Percentiles rank a stretch among this genome's conserved stretches.
phyloP scores from a whole-genome alignment of 2,329 filamentous ascomycete species.

The Sclerotinia nivalis region DNA sequence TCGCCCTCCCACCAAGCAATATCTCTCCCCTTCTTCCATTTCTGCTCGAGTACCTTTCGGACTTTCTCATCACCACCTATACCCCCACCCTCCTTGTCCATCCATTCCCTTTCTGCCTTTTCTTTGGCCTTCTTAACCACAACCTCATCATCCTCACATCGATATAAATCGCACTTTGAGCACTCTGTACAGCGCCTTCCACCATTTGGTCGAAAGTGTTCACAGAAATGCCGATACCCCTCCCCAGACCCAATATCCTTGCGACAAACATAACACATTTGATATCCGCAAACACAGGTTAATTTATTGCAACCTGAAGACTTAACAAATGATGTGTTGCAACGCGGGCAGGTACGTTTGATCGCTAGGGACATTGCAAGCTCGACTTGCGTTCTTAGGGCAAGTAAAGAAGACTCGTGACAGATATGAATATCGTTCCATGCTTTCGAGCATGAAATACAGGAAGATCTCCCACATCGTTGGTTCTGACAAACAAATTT shows the following conservation, averaged over 20 bases:
- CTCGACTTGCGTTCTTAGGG: conserved; percentile 86
- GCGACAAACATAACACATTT: conserved; percentile 97
- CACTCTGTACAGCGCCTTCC: conserved; percentile 77
- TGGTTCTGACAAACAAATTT: conserved; percentile 76
- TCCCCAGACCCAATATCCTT: conserved; percentile 67
- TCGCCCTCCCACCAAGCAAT: conserved; percentile 33
- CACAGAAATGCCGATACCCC: conserved; percentile 92
- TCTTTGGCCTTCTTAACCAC: conserved; percentile 68
- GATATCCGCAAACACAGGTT: conserved; percentile 91
- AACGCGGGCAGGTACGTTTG: conserved; percentile 91
- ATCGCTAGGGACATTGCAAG: conserved; percentile 90
- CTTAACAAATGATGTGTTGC: conserved; percentile 91
- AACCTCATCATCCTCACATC: conserved; percentile 70
- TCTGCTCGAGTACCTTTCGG: conserved; percentile 58
- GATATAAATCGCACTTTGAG: conserved; percentile 72
- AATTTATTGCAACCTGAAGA: conserved; percentile 94
- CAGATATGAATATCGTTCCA: conserved; percentile 91
- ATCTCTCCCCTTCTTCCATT: conserved; percentile 35
- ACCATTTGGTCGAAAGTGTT: conserved; percentile 84
- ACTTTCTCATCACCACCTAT: conserved; percentile 57
- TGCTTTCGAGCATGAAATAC: conserved; percentile 75
- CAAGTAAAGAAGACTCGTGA: conserved; percentile 78
- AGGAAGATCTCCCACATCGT: conserved; percentile 69
- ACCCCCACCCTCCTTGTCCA: conserved; percentile 60
- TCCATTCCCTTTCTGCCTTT: conserved; percentile 72